Conservation (phyloP, 176 grass and related monocot species). For the Leersia perrieri region DNA sequence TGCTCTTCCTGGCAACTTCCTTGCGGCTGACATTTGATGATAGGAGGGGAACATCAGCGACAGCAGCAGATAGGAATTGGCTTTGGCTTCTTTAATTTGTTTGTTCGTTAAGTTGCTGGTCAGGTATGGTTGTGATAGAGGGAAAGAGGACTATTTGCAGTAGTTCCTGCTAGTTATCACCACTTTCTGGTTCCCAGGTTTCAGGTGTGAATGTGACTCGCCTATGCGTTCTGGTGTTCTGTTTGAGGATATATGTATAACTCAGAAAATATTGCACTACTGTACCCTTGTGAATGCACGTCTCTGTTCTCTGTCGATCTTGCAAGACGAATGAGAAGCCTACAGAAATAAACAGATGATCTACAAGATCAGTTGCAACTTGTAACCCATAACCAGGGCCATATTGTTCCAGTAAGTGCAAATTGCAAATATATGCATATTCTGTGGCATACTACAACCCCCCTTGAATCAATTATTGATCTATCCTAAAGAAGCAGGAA, state of each 20-base stretch:
- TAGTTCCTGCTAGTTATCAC: not conserved
- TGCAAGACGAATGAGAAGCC: not conserved
- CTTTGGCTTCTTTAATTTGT: slow-evolving; percentile 6
- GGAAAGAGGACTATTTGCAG: not conserved
- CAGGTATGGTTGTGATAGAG: not conserved
- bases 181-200: not conserved
- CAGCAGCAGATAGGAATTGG: not conserved
- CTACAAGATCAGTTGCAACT: no score
- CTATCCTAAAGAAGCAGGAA: no score
- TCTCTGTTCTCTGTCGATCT: not conserved
- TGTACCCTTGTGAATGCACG: not conserved
- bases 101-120: slow-evolving; percentile 1
- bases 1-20: slow-evolving; percentile 55
- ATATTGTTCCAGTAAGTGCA: no score
- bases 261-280: not conserved
- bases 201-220: not conserved
- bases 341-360: no score
- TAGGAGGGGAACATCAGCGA: not conserved
- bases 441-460: no score
- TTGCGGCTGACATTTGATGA: slow-evolving; percentile 58
- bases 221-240: not conserved
- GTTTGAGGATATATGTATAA: not conserved
- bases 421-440: no score
- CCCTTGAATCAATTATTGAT: no score
- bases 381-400: no score